Evolutionary conservation across 23 red algal species (phyloP).

Genomic region (Gracilaria gracilis): DNA sequence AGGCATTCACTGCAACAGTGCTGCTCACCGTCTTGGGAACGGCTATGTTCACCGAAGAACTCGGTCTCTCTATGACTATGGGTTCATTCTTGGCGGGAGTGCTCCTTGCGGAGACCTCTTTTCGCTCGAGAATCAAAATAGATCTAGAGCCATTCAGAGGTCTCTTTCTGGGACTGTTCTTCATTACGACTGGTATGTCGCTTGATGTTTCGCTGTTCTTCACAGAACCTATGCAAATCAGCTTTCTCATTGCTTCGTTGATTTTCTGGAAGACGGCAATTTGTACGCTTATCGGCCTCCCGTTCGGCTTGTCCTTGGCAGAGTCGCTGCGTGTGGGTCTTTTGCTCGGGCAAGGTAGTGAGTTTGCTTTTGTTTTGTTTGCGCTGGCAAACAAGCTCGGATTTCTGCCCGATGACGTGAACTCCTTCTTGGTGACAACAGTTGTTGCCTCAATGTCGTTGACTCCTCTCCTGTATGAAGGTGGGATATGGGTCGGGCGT

Average conservation of each 20-base stretch:
- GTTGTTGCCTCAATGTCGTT: slow-evolving; percentile 93
- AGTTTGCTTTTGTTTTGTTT: slow-evolving; percentile 98
- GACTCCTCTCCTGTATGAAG: slow-evolving; percentile 84
- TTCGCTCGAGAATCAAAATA: slow-evolving; percentile 86
- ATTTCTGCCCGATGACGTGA: slow-evolving; percentile 84
- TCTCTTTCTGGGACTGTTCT: slow-evolving; percentile 95
- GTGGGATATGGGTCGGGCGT: slow-evolving; percentile 61
- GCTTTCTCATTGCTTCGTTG: slow-evolving; percentile 81
- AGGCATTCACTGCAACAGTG: slow-evolving; percentile 93
- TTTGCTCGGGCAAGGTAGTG: slow-evolving; percentile 91
- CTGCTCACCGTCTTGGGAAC: slow-evolving; percentile 96
- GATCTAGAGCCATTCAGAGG: slow-evolving; percentile 98
- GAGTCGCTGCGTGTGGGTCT: slow-evolving; percentile 90
- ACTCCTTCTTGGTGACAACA: slow-evolving; percentile 75
- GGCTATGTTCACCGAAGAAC: slow-evolving; percentile 83
- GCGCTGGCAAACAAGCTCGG: slow-evolving; percentile 89
- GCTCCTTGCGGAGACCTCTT: slow-evolving; percentile 86
- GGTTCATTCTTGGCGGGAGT: slow-evolving; percentile 97
- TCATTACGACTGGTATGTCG: slow-evolving; percentile 98
- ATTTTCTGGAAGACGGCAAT: slow-evolving; percentile 83
- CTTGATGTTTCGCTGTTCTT: slow-evolving; percentile 81
- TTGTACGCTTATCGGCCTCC: slow-evolving; percentile 71
- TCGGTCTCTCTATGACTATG: slow-evolving; percentile 95
- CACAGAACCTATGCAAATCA: slow-evolving; percentile 72
- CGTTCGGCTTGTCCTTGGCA: slow-evolving; percentile 83